A percentile compares a stretch with the other conserved stretches of the same genome.
Evolutionary conservation across 345 rosid species (phyloP).

Genomic region (Leavenworthia alabamica): DNA sequence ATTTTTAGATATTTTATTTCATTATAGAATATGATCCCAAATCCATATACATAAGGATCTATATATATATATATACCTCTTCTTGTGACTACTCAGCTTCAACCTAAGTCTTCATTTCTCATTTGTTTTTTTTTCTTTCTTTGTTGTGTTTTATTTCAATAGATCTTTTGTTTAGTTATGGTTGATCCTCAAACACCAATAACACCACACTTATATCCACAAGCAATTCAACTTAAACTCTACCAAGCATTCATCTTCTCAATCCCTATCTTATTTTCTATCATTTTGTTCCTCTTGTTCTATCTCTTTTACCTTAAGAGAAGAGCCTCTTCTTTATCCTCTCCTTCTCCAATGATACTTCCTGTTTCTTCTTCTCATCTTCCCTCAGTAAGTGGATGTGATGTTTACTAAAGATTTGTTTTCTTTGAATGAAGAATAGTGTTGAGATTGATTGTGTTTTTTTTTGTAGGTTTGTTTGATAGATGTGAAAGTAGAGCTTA

Average conservation of each 20-base stretch:
- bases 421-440: not conserved
- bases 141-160: conserved; percentile 4
- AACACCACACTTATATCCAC: conserved; percentile 69
- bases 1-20: conserved; percentile 11
- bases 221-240: conserved; percentile 81
- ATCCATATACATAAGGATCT: conserved; percentile 15
- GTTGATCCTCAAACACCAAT: conserved; percentile 54
- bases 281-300: conserved; percentile 78
- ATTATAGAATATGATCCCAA: conserved; percentile 17
- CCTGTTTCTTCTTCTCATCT: conserved; percentile 38
- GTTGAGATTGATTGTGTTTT: conserved; percentile 1
- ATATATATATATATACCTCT: conserved; percentile 27
- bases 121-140: not conserved
- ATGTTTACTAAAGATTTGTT: not conserved
- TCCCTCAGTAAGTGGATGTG: conserved; percentile 40
- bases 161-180: conserved; percentile 33
- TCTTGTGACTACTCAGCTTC: conserved; percentile 16
- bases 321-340: conserved; percentile 54
- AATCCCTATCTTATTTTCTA: conserved; percentile 84
- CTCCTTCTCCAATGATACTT: conserved; percentile 35
- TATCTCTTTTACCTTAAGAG: conserved; percentile 94
- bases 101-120: conserved; percentile 21
- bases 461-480: conserved; percentile 43
- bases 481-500: conserved; percentile 54
- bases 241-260: conserved; percentile 97